A percentile compares a stretch with the other conserved stretches of the same genome.
phyloP scores from a whole-genome alignment of 176 grass and related monocot genomes.

The Cenchrus purpureus region DNA sequence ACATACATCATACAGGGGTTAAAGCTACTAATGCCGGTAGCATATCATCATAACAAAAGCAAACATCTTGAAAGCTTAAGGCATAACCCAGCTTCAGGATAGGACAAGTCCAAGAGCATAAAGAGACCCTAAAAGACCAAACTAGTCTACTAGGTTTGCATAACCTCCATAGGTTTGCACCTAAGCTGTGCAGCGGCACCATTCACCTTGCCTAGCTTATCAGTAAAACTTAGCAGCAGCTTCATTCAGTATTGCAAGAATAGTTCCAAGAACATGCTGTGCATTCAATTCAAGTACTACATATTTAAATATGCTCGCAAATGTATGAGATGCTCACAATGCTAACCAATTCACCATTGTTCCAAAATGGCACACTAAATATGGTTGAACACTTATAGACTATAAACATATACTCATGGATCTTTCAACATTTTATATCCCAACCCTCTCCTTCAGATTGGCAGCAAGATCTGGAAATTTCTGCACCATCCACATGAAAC shows the following conservation, averaged over 20 bases:
- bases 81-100: background rate
- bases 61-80: background rate
- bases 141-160: background rate
- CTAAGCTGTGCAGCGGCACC: background rate
- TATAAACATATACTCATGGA: background rate
- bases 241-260: background rate
- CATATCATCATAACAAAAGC: background rate
- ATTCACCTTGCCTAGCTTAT: background rate
- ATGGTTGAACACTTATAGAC: background rate
- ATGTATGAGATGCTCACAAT: background rate
- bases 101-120: background rate
- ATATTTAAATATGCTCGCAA: background rate
- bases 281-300: background rate
- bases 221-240: background rate
- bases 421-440: no score
- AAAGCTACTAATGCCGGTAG: background rate
- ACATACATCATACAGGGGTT: background rate
- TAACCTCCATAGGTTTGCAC: background rate
- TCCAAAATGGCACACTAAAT: background rate
- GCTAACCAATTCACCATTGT: background rate
- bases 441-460: conserved; percentile 23
- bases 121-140: background rate
- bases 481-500: conserved; percentile 26
- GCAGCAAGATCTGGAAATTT: conserved; percentile 27
- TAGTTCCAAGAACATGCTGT: background rate